These are phyloP conservation scores for Fusarium multiceps DNA, from an alignment of 2,329 filamentous ascomycete genomes.

Conservation along the genomic window DNA sequence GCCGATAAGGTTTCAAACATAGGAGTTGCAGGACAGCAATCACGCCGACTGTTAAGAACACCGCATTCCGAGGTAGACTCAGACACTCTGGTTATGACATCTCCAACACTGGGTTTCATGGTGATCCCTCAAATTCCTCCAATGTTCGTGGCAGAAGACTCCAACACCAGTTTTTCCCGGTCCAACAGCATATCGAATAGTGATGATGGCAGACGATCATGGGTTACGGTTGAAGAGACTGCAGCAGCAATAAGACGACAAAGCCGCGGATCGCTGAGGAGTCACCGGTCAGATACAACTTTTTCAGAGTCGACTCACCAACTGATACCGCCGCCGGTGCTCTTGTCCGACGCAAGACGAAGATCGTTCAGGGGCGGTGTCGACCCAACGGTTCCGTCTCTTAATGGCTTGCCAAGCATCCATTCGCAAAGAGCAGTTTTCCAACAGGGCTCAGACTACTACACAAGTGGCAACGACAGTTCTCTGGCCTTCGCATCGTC, in stretches of 20 bases:
- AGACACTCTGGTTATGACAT: conserved; percentile 39
- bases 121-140: conserved; percentile 43
- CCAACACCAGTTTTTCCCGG: conserved; percentile 34
- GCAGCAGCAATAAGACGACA: conserved; percentile 37
- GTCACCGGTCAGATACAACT: conserved; percentile 44
- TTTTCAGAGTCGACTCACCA: conserved; percentile 49
- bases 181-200: conserved; percentile 37
- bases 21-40: conserved; percentile 12
- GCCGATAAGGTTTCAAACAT: conserved; percentile 27
- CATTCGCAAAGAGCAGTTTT: conserved; percentile 34
- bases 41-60: conserved; percentile 29
- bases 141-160: conserved; percentile 42
- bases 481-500: conserved; percentile 50
- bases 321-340: conserved; percentile 47
- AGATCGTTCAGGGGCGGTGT: conserved; percentile 46
- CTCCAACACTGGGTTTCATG: conserved; percentile 44
- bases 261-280: conserved; percentile 44
- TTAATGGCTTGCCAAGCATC: conserved; percentile 44
- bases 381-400: conserved; percentile 46
- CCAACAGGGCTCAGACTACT: conserved; percentile 40
- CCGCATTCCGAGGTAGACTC: conserved; percentile 44
- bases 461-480: conserved; percentile 50
- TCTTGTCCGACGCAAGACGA: conserved; percentile 42
- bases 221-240: conserved; percentile 51
- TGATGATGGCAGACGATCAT: conserved; percentile 49